Evolutionary conservation across 139 green algal genomes (phyloP).

Genomic region (Nannochloris sp.): DNA sequence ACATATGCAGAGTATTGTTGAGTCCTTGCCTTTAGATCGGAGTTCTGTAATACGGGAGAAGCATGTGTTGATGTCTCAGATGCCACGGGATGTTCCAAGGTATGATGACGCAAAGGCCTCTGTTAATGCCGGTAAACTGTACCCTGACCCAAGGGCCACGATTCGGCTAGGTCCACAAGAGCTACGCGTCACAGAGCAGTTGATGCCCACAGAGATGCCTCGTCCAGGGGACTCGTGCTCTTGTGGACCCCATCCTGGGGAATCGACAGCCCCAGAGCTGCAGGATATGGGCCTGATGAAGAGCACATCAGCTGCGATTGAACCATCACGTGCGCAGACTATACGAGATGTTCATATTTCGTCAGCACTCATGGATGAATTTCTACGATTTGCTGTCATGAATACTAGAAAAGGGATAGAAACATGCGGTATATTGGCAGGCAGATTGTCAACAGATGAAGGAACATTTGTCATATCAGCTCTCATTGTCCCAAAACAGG

Average conservation of each 20-base stretch:
- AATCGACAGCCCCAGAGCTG: not conserved
- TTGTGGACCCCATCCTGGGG: not conserved
- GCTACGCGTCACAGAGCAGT: not conserved
- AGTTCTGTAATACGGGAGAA: too few species aligned
- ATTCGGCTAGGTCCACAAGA: not conserved
- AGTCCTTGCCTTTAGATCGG: too few species aligned
- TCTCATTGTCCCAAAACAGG: slow-evolving; percentile 89
- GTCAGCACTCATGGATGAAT: slow-evolving; percentile 77
- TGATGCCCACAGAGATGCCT: not conserved
- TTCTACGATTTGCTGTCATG: slow-evolving; percentile 49
- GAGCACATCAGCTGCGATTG: not conserved
- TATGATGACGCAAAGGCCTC: too few species aligned
- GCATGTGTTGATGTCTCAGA: too few species aligned
- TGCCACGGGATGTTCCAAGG: too few species aligned
- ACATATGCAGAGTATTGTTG: too few species aligned
- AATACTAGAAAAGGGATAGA: slow-evolving; percentile 74
- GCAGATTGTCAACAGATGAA: slow-evolving; percentile 51
- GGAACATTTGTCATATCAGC: slow-evolving; percentile 73
- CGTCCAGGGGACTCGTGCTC: not conserved
- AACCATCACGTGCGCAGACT: not conserved
- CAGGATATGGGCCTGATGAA: slow-evolving; percentile 4
- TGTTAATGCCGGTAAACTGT: not conserved
- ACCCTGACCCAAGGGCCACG: not conserved
- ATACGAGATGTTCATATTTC: slow-evolving; percentile 77
- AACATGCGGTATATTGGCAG: slow-evolving; percentile 80